phyloP scores from a whole-genome alignment of 208 protist genomes.

The Leptomonas seymouri region DNA sequence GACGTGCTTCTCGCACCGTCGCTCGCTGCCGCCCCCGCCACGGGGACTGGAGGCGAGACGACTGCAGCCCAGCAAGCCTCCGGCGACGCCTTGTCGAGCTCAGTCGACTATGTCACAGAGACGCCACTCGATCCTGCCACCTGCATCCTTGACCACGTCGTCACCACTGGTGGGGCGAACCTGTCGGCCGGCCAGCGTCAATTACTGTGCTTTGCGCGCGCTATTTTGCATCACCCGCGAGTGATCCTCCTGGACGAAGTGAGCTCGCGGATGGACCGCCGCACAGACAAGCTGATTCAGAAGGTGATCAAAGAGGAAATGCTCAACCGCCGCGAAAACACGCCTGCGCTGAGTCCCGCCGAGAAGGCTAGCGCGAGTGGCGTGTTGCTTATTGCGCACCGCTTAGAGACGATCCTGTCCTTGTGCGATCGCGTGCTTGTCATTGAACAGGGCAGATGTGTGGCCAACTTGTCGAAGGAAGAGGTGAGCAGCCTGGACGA shows the following conservation, averaged over 20 bases:
- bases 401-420: constrained; percentile 95
- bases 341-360: constrained; percentile 1
- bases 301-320: constrained; percentile 83
- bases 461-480: constrained; percentile 53
- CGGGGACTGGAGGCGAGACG: constrained; percentile 2
- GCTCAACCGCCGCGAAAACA: constrained; percentile 32
- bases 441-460: constrained; percentile 55
- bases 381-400: constrained; percentile 96
- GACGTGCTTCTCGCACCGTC: constrained; percentile 46
- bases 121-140: constrained; percentile 14
- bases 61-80: neutral
- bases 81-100: neutral
- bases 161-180: constrained; percentile 83
- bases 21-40: neutral
- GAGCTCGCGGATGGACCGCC: constrained; percentile 83
- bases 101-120: neutral
- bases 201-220: constrained; percentile 96
- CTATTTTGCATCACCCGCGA: constrained; percentile 87
- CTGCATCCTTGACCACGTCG: constrained; percentile 52
- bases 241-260: constrained; percentile 98
- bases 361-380: constrained; percentile 60
- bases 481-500: constrained; percentile 49
- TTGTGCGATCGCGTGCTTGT: constrained; percentile 93
- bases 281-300: constrained; percentile 93
- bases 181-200: constrained; percentile 96